Conservation (phyloP, 2,329 filamentous ascomycete species). For the Colletotrichum ledebouriae region DNA sequence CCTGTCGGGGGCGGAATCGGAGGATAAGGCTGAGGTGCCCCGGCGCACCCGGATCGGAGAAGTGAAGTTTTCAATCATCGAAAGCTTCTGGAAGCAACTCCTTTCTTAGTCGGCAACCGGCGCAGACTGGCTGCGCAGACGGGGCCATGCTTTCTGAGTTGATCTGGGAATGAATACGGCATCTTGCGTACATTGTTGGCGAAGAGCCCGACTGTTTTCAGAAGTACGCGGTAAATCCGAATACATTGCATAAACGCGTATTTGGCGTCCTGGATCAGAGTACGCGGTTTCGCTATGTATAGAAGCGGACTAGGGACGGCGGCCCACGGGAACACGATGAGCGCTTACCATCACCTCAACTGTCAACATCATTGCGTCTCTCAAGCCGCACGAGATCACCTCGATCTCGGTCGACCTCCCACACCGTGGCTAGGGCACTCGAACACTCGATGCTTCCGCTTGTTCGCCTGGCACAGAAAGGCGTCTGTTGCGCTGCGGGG, state of each 20-base stretch:
- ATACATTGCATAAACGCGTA: constrained; percentile 16
- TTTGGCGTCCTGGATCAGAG: neutral
- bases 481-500: neutral
- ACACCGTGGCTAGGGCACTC: too few relatives aligned
- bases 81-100: too few relatives aligned
- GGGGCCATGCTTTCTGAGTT: too few relatives aligned
- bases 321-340: neutral
- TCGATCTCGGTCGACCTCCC: neutral
- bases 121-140: neutral
- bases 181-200: neutral
- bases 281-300: neutral
- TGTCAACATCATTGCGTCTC: neutral
- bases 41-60: constrained; percentile 25
- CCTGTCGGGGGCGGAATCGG: neutral
- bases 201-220: neutral
- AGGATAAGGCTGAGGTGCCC: neutral
- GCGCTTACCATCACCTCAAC: neutral
- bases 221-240: constrained; percentile 12
- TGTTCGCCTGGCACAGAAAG: too few relatives aligned
- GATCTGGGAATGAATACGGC: too few relatives aligned
- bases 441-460: too few relatives aligned
- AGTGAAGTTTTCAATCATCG: too few relatives aligned
- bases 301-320: constrained; percentile 7
- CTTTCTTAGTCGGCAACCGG: neutral
- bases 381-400: neutral